Percentiles rank a stretch among this genome's conserved stretches.
Conservation (phyloP, 208 protist genomes). For the Trypanosoma cruzi region DNA sequence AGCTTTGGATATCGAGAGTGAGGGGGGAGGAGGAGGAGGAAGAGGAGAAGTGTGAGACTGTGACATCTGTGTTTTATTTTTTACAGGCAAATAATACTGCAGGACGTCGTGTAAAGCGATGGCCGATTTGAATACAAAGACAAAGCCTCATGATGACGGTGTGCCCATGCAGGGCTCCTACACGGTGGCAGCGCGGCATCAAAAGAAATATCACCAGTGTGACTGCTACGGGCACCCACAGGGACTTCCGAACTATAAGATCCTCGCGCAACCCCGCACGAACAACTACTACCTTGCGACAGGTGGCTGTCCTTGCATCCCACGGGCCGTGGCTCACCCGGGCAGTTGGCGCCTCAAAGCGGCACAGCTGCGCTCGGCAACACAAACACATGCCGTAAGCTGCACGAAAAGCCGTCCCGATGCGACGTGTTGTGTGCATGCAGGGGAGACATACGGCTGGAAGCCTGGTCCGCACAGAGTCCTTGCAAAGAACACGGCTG, state of each 20-base stretch:
- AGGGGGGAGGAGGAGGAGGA: no score
- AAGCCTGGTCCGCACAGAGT: slow-evolving; percentile 65
- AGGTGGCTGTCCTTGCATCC: slow-evolving; percentile 78
- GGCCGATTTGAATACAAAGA: background rate
- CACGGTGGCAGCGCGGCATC: slow-evolving; percentile 11
- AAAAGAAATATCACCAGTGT: slow-evolving; percentile 49
- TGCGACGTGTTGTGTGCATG: slow-evolving; percentile 54
- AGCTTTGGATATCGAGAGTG: no score
- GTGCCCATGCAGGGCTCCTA: slow-evolving; percentile 17
- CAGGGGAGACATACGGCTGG: slow-evolving; percentile 67
- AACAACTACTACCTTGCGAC: slow-evolving; percentile 82
- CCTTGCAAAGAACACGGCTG: slow-evolving; percentile 60
- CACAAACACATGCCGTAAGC: slow-evolving; percentile 39
- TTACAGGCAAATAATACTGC: no score
- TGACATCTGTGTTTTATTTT: no score
- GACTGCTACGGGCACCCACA: slow-evolving; percentile 61
- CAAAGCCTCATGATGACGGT: background rate
- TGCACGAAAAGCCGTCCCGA: slow-evolving; percentile 40
- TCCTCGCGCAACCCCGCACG: slow-evolving; percentile 65
- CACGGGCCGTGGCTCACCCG: slow-evolving; percentile 59
- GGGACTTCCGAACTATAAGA: slow-evolving; percentile 67
- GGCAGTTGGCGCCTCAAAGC: slow-evolving; percentile 69
- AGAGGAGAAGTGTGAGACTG: no score
- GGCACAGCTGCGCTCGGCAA: slow-evolving; percentile 56
- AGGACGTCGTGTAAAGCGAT: no score